phyloP scores from a whole-genome alignment of 2,329 filamentous ascomycete genomes.

The Cordyceps javanica region DNA sequence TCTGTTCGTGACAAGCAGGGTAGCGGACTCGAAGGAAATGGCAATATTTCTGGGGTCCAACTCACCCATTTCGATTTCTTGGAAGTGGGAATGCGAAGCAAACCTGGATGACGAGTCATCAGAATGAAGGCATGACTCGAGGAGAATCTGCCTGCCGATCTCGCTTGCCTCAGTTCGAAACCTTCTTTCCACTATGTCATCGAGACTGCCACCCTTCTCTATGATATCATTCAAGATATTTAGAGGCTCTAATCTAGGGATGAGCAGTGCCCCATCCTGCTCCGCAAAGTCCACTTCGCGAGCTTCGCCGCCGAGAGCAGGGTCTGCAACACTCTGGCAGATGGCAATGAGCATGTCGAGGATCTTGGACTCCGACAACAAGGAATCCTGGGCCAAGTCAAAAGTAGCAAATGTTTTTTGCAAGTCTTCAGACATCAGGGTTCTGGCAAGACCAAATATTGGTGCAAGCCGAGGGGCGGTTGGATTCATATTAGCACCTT shows the following conservation, averaged over 20 bases:
- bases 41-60: slow-evolving; percentile 31
- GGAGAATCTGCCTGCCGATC: background rate
- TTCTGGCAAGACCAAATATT: slow-evolving; percentile 40
- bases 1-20: slow-evolving; percentile 22
- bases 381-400: slow-evolving; percentile 29
- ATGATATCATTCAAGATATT: slow-evolving; percentile 37
- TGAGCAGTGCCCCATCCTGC: slow-evolving; percentile 29
- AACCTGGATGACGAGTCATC: background rate
- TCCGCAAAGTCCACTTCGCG: slow-evolving; percentile 40
- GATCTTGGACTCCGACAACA: slow-evolving; percentile 14
- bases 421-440: slow-evolving; percentile 43
- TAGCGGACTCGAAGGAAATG: slow-evolving; percentile 31
- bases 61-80: background rate
- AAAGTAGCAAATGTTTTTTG: slow-evolving; percentile 37
- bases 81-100: background rate
- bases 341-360: slow-evolving; percentile 21
- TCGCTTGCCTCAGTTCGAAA: slow-evolving; percentile 18
- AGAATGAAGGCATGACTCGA: background rate
- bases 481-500: slow-evolving; percentile 32
- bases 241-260: slow-evolving; percentile 40
- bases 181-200: slow-evolving; percentile 9
- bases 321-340: slow-evolving; percentile 20
- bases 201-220: slow-evolving; percentile 24
- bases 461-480: slow-evolving; percentile 31
- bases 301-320: slow-evolving; percentile 12